These are phyloP conservation scores for Pyrrhoderma noxium DNA, from an alignment of 1,284 basidiomycete species.

Conservation along the genomic window DNA sequence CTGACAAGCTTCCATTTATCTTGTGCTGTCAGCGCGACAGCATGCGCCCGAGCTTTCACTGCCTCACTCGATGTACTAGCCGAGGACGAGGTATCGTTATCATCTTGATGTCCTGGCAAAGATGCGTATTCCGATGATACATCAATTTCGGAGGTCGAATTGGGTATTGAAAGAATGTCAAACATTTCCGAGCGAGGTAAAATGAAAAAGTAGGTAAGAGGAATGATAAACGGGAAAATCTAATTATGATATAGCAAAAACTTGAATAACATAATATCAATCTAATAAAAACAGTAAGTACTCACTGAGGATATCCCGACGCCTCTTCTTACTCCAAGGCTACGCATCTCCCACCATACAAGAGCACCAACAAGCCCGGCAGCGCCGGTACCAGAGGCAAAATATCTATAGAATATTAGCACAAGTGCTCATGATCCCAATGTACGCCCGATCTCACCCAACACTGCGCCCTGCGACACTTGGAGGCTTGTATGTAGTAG, in stretches of 20 bases:
- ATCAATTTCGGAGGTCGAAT: constrained; percentile 21
- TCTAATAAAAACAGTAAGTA: constrained; percentile 16
- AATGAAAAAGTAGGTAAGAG: constrained; percentile 66
- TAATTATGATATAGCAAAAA: constrained; percentile 25
- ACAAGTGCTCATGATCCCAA: not conserved
- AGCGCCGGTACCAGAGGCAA: constrained; percentile 89
- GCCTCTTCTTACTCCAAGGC: constrained; percentile 77
- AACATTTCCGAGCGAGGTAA: constrained; percentile 49
- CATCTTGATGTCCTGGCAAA: constrained; percentile 32
- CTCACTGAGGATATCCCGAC: constrained; percentile 75
- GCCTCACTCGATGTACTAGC: constrained; percentile 27
- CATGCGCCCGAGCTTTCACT: constrained; percentile 21
- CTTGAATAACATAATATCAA: not conserved
- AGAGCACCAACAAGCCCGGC: constrained; percentile 91
- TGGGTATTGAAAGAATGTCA: constrained; percentile 14
- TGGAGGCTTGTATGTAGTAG: constrained; percentile 73
- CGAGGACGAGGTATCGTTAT: not conserved
- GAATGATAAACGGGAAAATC: constrained; percentile 74
- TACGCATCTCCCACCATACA: constrained; percentile 91
- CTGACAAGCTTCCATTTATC: constrained; percentile 75
- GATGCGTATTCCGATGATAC: constrained; percentile 42
- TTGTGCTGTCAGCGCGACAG: constrained; percentile 45
- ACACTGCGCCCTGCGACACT: constrained; percentile 65
- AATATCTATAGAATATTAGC: constrained; percentile 46
- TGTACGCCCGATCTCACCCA: constrained; percentile 38